Evolutionary conservation across 2,329 filamentous ascomycete genomes (phyloP).

Genomic region (Alternaria novae-zelandiae): DNA sequence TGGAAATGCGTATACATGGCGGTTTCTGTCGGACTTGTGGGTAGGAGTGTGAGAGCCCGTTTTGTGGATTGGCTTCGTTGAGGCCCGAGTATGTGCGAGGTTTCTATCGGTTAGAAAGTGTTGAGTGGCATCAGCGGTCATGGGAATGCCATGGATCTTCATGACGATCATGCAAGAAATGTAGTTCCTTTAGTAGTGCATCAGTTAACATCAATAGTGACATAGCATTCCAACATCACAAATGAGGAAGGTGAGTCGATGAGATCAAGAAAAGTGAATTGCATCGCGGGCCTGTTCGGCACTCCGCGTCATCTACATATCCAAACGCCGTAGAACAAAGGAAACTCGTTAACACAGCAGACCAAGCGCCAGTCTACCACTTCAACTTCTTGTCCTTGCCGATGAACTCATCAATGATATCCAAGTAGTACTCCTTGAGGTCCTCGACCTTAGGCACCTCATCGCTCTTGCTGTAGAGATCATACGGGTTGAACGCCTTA

Average conservation of each 20-base stretch:
- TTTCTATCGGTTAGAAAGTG: too few species aligned
- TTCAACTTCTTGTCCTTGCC: conserved; percentile 68
- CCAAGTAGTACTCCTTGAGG: conserved; percentile 66
- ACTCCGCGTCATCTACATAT: conserved; percentile 7
- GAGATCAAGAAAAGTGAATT: not conserved
- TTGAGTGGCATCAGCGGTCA: too few species aligned
- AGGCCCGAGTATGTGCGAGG: too few species aligned
- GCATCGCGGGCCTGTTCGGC: conserved; percentile 21
- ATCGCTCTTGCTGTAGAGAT: conserved; percentile 91
- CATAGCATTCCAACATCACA: too few species aligned
- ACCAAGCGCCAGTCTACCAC: conserved; percentile 61
- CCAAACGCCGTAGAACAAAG: conserved; percentile 3
- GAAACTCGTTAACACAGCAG: conserved; percentile 1
- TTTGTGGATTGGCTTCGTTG: too few species aligned
- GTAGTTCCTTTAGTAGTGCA: too few species aligned
- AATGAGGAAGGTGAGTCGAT: not conserved
- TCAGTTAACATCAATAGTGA: too few species aligned
- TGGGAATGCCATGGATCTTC: too few species aligned
- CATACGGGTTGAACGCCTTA: conserved; percentile 87
- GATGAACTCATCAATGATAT: conserved; percentile 72
- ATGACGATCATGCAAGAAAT: too few species aligned
- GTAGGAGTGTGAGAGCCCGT: too few species aligned
- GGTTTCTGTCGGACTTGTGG: too few species aligned
- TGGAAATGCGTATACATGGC: too few species aligned
- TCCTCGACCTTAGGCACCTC: conserved; percentile 76